Percentiles rank a stretch among this genome's conserved stretches.
phyloP scores from a whole-genome alignment of 768 basidiomycete species.

The Suillus occidentalis region DNA sequence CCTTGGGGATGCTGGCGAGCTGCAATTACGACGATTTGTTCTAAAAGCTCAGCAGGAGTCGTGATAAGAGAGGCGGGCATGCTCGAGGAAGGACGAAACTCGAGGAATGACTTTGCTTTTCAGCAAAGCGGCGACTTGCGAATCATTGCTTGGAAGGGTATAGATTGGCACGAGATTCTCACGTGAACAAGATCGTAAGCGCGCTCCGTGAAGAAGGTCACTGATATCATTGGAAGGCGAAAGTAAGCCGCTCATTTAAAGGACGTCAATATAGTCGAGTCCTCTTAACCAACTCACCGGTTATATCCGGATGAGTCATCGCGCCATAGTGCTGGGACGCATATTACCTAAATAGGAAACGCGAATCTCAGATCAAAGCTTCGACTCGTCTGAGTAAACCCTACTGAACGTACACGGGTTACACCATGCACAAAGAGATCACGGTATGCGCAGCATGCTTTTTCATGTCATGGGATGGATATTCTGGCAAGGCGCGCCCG shows the following conservation, averaged over 20 bases:
- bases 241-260: conserved; percentile 8
- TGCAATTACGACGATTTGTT: conserved; percentile 35
- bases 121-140: conserved; percentile 28
- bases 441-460: background rate
- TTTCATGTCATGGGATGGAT: background rate
- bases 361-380: conserved; percentile 33
- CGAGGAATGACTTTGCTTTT: conserved; percentile 23
- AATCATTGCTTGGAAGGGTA: conserved; percentile 23
- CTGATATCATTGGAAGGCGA: conserved; percentile 2
- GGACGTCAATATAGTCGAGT: background rate
- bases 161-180: conserved; percentile 30
- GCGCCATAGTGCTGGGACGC: conserved; percentile 16
- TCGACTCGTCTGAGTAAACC: conserved; percentile 1
- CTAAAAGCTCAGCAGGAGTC: conserved; percentile 35
- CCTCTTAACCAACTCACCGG: conserved; percentile 11
- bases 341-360: conserved; percentile 22
- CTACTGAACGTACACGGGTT: conserved; percentile 1
- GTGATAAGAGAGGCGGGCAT: conserved; percentile 36
- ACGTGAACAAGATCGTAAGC: conserved; percentile 20
- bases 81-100: conserved; percentile 14
- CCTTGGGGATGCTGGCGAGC: conserved; percentile 29
- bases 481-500: background rate
- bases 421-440: background rate
- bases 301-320: conserved; percentile 21
- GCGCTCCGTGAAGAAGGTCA: conserved; percentile 13